A percentile compares a stretch with the other conserved stretches of the same genome.
Conservation (phyloP, 768 basidiomycete species). For the Phlebiopsis gigantea region DNA sequence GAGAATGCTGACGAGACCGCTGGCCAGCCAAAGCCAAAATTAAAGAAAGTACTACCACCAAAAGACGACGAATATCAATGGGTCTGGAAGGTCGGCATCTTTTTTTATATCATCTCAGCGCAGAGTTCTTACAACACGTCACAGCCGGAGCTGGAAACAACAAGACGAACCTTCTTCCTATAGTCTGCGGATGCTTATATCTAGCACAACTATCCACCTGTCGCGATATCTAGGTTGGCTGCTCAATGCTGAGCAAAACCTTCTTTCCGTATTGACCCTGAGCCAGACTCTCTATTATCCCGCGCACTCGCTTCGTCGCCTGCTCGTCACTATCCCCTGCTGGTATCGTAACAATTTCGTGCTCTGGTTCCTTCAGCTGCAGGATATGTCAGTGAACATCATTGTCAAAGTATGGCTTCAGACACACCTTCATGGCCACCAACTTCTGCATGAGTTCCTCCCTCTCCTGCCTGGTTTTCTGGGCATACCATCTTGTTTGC, state of each 20-base stretch:
- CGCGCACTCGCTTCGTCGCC: slow-evolving; percentile 29
- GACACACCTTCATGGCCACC: slow-evolving; percentile 45
- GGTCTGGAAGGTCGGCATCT: slow-evolving; percentile 77
- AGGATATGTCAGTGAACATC: background rate
- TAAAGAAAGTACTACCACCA: slow-evolving; percentile 43
- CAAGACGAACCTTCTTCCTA: slow-evolving; percentile 86
- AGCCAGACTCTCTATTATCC: slow-evolving; percentile 29
- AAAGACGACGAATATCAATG: slow-evolving; percentile 78
- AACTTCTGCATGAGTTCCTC: slow-evolving; percentile 46
- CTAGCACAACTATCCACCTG: background rate
- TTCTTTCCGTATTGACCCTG: slow-evolving; percentile 44
- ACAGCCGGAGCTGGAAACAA: slow-evolving; percentile 91
- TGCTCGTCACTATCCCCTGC: slow-evolving; percentile 32
- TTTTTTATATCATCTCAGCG: slow-evolving; percentile 3
- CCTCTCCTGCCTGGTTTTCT: slow-evolving; percentile 43
- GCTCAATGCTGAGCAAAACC: slow-evolving; percentile 36
- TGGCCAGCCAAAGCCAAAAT: slow-evolving; percentile 11
- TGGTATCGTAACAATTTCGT: slow-evolving; percentile 59
- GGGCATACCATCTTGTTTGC: slow-evolving; percentile 67
- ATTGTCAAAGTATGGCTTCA: background rate
- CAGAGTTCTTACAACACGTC: slow-evolving; percentile 1
- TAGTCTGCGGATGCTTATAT: slow-evolving; percentile 27
- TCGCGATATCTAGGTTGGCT: background rate
- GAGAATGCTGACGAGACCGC: slow-evolving; percentile 21
- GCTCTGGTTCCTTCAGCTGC: slow-evolving; percentile 63